Evolutionary conservation across 352 stramenopile genomes (phyloP).

Genomic region (Phytophthora ohioensis): DNA sequence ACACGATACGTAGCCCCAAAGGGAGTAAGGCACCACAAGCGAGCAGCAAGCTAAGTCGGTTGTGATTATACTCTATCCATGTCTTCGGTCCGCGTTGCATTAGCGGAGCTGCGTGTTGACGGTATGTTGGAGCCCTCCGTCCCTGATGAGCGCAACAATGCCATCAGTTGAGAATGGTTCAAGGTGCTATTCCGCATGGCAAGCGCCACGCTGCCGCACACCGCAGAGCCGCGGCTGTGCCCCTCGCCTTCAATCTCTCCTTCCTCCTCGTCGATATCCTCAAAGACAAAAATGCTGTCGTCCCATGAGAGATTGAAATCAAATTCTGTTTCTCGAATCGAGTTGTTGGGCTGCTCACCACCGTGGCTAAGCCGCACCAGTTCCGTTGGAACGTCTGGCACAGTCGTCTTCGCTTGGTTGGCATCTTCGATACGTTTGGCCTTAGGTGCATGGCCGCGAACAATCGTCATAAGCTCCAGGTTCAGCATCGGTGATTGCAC

Average conservation of each 20-base stretch:
- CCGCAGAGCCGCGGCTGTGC: constrained; percentile 30
- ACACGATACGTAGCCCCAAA: constrained; percentile 15
- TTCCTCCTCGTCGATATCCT: constrained; percentile 63
- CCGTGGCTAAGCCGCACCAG: constrained; percentile 70
- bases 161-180: constrained; percentile 74
- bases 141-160: constrained; percentile 56
- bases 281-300: constrained; percentile 79
- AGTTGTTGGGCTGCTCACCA: constrained; percentile 74
- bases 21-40: constrained; percentile 21
- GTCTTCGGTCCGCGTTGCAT: constrained; percentile 52
- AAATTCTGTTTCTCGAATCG: constrained; percentile 86
- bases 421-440: constrained; percentile 72
- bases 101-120: constrained; percentile 36
- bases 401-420: constrained; percentile 56
- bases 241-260: constrained; percentile 51
- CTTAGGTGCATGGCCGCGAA: constrained; percentile 58
- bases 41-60: constrained; percentile 23
- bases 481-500: constrained; percentile 58
- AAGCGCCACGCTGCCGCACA: constrained; percentile 56
- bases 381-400: constrained; percentile 62
- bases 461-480: constrained; percentile 43
- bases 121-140: constrained; percentile 30
- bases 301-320: constrained; percentile 77
- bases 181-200: constrained; percentile 60
- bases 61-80: constrained; percentile 77